Base-by-base conservation (phyloP, 2,329 filamentous ascomycete species). In the Fusarium pilosicola region DNA sequence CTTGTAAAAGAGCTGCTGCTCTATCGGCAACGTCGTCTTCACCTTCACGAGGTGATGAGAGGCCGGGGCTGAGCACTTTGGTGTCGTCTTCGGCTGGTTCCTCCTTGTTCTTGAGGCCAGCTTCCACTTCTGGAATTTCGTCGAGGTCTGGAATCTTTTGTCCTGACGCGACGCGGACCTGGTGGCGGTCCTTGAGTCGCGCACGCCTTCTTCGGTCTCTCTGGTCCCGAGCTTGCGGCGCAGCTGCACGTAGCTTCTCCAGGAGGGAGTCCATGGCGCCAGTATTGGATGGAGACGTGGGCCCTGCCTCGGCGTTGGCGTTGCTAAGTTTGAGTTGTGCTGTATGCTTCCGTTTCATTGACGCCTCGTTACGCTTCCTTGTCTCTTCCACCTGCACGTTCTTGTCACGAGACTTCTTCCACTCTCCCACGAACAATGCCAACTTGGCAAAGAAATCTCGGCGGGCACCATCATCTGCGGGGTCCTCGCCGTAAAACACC, bases 351-450 rank as follows among this genome's bases (percentile, higher is more conserved):
- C 96, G 93, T 82, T 96, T 96, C 91, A 98, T 94, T 48, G 93
- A 96, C 42, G 91, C 93, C 83, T 98, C 96, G 81, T 97, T 97
- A 74, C 94, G 92, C 75, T 90, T 93, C 77, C 92, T 91, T 62
- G 89, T 91, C 79, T 97, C 95, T 83, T 99, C 96, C 70, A 94
- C 83, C 36, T 88, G 81, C 26, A 96, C 84, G 84, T 98, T 99
- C 91, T 98, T 98, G 77, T 97, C 94, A 76, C 91, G 91, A 38
- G 95, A 97, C 89, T 93, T 96, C 93, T 96, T 97, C 94, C 96
- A 99, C 82, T 98, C 96, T 38, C 88, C 85, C 77, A 99, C 89
- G 85, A 99, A 99, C 62, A 91, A 87, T 26, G 96, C 95, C 77
- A 99, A 88, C 86, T 98, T 98, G 73, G 92, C 87, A 81, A 99